Conservation (phyloP, 1,139 yeast genomes). For the Wickerhamomyces sp. region DNA sequence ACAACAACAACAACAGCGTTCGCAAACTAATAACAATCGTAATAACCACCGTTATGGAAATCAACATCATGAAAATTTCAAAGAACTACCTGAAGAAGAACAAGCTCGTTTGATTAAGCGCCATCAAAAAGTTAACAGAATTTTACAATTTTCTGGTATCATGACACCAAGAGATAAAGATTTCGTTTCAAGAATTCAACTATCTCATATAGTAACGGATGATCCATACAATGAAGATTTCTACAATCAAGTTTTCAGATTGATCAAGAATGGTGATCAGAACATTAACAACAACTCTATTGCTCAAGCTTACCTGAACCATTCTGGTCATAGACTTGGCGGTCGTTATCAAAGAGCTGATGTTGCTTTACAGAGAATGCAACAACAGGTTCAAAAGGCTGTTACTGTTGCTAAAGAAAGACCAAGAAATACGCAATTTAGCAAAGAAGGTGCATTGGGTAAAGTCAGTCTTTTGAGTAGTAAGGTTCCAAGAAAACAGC, state of each 20-base stretch:
- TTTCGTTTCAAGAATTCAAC: conserved; percentile 87
- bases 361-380: conserved; percentile 95
- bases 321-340: conserved; percentile 86
- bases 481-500: conserved; percentile 84
- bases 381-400: conserved; percentile 95
- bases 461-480: conserved; percentile 78
- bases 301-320: conserved; percentile 93
- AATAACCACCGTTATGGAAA: conserved; percentile 20
- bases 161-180: conserved; percentile 98
- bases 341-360: conserved; percentile 89
- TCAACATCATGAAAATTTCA: conserved; percentile 23
- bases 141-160: conserved; percentile 80
- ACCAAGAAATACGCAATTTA: conserved; percentile 66
- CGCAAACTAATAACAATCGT: conserved; percentile 15
- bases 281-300: conserved; percentile 53
- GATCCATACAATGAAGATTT: conserved; percentile 98
- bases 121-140: conserved; percentile 75
- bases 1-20: conserved; percentile 27
- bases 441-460: conserved; percentile 85
- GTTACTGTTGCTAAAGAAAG: conserved; percentile 90
- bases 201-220: conserved; percentile 93
- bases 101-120: conserved; percentile 55
- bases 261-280: conserved; percentile 56
- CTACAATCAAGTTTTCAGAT: conserved; percentile 89
- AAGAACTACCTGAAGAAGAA: conserved; percentile 43